Base-by-base conservation (phyloP, 2,329 filamentous ascomycete genomes). In the Sclerotinia spermophila region DNA sequence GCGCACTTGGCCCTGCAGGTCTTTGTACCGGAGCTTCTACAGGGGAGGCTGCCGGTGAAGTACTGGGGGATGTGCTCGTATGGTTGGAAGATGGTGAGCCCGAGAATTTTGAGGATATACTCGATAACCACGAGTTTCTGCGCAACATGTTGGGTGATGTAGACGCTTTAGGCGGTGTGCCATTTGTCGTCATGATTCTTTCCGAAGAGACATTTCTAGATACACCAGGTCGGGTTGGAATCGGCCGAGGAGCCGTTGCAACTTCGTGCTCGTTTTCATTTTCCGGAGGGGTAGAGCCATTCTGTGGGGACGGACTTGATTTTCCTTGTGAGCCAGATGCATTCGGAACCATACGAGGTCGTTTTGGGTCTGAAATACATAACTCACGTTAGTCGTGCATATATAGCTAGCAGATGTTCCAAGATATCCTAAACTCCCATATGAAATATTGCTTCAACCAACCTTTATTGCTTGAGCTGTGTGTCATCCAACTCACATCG, bases 91-190 rank as follows among this genome's bases (percentile, higher is more conserved):
- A 73, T 73, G 79, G 73, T 45, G 71, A 69, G 33, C 77, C 74
- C 76, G 92, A 94, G 82, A 98, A 97, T 79, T 97, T 97, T 75
- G 93, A 95, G 74, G 93, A 96, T 75, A 98, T 89, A 78, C 89
- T 97, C 70, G 92, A 93, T 78, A 98, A 94, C 96, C 96, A 99
- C 21, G 94, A 97, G 73, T 89, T 90, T 69, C 88, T 83, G 74
- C 93, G 71, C 13, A 72, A 67, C 3, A 67, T 70, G 11, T 74
- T 72, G 15, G 76, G 74, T 1, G 73, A 69, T 13, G 77, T 74
- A 44, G 65, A 69, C 5, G 72, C 53, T 71, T 78, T 79, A n/a
- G 71, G 71, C 30, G 72, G 42, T 64, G 69, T 76, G 59, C 74
- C 74, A 71, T 77, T 75, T 48, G 73, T n/a, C 42, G 72, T 73